Evolutionary conservation across 306 rosid genomes (phyloP), one percentile per base, ranked within the genome.

Genomic region (Calophaca sinica): DNA sequence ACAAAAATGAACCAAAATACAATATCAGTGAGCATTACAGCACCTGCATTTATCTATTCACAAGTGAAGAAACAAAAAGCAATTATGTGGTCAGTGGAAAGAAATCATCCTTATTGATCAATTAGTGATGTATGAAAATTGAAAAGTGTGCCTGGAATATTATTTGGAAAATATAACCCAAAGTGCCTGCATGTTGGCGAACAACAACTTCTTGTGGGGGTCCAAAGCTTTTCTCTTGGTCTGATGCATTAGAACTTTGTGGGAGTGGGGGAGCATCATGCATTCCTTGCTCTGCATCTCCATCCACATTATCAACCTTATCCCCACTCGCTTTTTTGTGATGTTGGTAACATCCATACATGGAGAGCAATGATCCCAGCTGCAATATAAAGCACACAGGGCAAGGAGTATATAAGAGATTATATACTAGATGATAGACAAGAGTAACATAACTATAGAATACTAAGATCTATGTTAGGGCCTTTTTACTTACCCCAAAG

Each of bases 41-140:
- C 98, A 3, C 99, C 99, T 44, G 97, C 99, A 84, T 96, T 96
- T 88, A 96, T 96, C 99, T 96, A 83, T 80, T 68, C 35, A 68
- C 67, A 81, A 54, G 73, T 68, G 75, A 42, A 62, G 36, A 70
- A 61, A 77, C 77, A 46, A 64, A 29, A 58, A 66, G 63, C 62
- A 82, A 9, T 52, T 11, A 77, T 35, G 20, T 20, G 41, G 45
- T 14, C 46, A 7, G 63, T 70, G 77, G 26, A 65, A 41, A 14
- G 28, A 50, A 52, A 58, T 8, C 58, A 45, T 48, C 36, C 58
- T 53, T 67, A 59, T 3, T 68, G 29, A 36, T 39, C n/a, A 64
- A 52, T 33, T 49, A 42, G 3, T 44, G 52, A 71, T 50, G 2
- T 38, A 54, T 54, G 62, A 41, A 49, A 59, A 57, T 44, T 13